Evolutionary conservation across 2,329 filamentous ascomycete genomes (phyloP).

Genomic region (Claviceps capensis): DNA sequence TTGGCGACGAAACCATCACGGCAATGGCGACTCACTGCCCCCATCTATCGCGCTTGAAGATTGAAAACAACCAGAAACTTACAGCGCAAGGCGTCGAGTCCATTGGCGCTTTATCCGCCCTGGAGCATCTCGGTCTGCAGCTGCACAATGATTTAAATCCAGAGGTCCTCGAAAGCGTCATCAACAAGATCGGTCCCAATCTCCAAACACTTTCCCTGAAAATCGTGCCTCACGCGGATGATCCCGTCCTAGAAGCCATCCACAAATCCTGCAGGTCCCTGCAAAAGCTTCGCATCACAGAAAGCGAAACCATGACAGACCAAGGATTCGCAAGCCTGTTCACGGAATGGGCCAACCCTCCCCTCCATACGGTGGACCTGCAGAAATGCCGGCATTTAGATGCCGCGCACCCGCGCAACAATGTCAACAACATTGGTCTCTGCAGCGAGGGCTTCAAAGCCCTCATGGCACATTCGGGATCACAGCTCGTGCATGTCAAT

Average conservation of each 20-base stretch:
- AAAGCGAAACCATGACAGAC: constrained; percentile 66
- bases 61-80: constrained; percentile 66
- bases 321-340: constrained; percentile 61
- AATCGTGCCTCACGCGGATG: constrained; percentile 51
- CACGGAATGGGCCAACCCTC: constrained; percentile 58
- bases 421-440: constrained; percentile 54
- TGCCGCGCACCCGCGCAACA: constrained; percentile 51
- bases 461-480: constrained; percentile 72
- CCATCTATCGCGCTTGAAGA: constrained; percentile 59
- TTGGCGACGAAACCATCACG: constrained; percentile 56
- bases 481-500: constrained; percentile 51
- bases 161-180: constrained; percentile 43
- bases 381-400: constrained; percentile 68
- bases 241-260: constrained; percentile 56
- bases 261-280: constrained; percentile 55
- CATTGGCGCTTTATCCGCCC: constrained; percentile 45
- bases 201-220: constrained; percentile 71
- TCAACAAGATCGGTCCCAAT: constrained; percentile 47
- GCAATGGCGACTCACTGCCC: constrained; percentile 52
- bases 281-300: constrained; percentile 65
- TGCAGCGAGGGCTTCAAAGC: constrained; percentile 64
- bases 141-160: constrained; percentile 43
- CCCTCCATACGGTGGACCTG: constrained; percentile 58
- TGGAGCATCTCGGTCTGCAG: constrained; percentile 66
- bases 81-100: constrained; percentile 50